phyloP scores from a whole-genome alignment of 208 protist species.

The Leishmania major region DNA sequence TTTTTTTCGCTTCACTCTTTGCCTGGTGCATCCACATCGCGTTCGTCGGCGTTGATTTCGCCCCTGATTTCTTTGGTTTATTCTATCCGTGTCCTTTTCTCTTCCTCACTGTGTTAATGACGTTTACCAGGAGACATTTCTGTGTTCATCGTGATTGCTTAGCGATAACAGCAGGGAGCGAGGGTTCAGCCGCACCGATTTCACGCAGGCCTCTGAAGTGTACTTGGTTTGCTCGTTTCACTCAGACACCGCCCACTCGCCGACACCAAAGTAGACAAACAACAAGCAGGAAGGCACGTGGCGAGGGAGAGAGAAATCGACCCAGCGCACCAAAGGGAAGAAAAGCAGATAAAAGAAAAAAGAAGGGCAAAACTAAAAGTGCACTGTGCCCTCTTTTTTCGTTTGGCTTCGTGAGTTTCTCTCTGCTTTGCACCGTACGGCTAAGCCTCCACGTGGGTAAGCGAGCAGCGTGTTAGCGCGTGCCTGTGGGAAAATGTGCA shows the following conservation, averaged over 20 bases:
- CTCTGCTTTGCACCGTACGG: background rate
- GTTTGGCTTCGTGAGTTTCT: background rate
- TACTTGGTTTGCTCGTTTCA: slow-evolving; percentile 6
- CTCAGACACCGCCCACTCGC: background rate
- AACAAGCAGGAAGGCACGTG: background rate
- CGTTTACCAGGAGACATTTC: background rate
- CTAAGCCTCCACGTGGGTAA: background rate
- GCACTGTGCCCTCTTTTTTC: background rate
- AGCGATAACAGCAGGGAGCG: background rate
- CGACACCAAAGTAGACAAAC: slow-evolving; percentile 3
- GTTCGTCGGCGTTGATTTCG: background rate
- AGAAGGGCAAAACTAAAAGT: background rate
- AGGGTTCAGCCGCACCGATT: background rate
- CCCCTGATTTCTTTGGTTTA: background rate
- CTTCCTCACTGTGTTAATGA: background rate
- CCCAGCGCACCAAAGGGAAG: background rate
- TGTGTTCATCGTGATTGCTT: background rate
- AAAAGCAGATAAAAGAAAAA: slow-evolving; percentile 12
- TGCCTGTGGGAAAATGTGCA: slow-evolving; percentile 13
- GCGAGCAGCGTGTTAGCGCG: background rate
- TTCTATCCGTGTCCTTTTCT: background rate
- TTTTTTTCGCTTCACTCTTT: background rate
- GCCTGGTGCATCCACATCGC: background rate
- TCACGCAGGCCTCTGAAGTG: slow-evolving; percentile 6
- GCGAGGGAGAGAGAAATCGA: background rate